A percentile compares a stretch with the other conserved stretches of the same genome.
Conservation (phyloP, 768 basidiomycete species). For the Suillus lakei region DNA sequence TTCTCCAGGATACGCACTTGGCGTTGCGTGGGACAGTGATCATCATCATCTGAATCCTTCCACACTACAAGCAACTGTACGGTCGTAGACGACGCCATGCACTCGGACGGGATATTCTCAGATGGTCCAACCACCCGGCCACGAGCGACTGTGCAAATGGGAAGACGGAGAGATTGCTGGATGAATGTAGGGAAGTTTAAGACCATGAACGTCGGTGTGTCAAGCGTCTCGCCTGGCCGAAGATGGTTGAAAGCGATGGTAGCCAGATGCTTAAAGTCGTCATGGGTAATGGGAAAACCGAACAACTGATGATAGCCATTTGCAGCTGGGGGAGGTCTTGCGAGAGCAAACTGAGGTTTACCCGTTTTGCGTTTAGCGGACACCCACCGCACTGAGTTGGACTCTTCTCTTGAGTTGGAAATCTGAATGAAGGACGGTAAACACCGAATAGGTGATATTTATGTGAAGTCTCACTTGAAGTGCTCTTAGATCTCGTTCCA, state of each 20-base stretch:
- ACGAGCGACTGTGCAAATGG: not conserved
- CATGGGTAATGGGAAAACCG: not conserved
- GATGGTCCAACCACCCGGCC: not conserved
- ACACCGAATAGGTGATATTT: too few relatives aligned
- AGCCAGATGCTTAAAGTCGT: not conserved
- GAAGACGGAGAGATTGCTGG: conserved; percentile 1
- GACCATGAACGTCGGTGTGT: not conserved
- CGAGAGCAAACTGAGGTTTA: not conserved
- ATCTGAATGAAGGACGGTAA: not conserved
- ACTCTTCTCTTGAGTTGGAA: not conserved
- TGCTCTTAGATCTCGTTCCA: not conserved
- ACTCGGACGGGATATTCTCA: conserved; percentile 4
- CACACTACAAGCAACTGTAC: conserved; percentile 1
- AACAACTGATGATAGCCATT: conserved; percentile 2
- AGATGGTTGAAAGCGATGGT: conserved; percentile 2
- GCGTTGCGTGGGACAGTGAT: not conserved
- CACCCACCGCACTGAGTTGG: not conserved
- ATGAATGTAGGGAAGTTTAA: not conserved
- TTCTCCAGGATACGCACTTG: conserved; percentile 1
- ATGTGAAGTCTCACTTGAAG: too few relatives aligned
- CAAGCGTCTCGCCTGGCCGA: not conserved
- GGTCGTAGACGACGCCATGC: not conserved
- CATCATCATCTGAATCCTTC: not conserved
- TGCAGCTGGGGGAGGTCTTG: not conserved
- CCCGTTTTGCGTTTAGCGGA: not conserved